Percentiles rank a stretch among this genome's conserved stretches.
phyloP scores from a whole-genome alignment of 257 asterid genomes.

The Parsonsia alboflavescens region DNA sequence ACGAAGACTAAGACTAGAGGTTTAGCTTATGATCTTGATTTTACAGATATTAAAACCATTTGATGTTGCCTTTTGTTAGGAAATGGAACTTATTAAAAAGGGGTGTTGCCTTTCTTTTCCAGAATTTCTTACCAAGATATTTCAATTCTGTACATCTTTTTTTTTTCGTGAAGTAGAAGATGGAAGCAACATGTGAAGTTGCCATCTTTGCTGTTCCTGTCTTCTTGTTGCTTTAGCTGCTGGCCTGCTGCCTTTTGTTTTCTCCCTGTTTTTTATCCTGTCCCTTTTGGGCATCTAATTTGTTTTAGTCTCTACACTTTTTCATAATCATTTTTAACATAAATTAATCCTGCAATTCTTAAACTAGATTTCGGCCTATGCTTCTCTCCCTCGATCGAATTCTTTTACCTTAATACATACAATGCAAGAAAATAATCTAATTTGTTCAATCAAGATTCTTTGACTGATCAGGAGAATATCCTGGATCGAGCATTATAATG shows the following conservation, averaged over 20 bases:
- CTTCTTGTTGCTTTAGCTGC: constrained; percentile 26
- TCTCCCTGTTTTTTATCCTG: not conserved
- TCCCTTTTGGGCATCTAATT: not conserved
- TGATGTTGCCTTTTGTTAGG: constrained; percentile 2
- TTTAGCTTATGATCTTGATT: not conserved
- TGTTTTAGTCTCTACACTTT: not conserved
- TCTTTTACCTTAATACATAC: not conserved
- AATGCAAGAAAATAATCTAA: not conserved
- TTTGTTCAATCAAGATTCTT: constrained; percentile 29
- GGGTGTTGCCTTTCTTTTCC: constrained; percentile 3
- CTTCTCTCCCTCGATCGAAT: not conserved
- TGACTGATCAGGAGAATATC: constrained; percentile 27
- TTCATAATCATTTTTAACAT: not conserved
- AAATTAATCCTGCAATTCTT: not conserved
- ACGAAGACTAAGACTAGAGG: not conserved
- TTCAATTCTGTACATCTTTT: not conserved
- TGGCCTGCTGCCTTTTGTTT: constrained; percentile 21
- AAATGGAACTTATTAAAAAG: constrained; percentile 7
- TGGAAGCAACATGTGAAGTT: constrained; percentile 21
- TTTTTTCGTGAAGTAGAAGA: not conserved
- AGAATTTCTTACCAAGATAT: constrained; percentile 9
- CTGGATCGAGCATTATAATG: constrained; percentile 18
- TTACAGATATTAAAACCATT: not conserved
- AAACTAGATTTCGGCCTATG: not conserved
- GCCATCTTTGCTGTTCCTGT: constrained; percentile 21